Base-by-base conservation (phyloP, 1,284 basidiomycete species). In the Pascua guehoae region DNA sequence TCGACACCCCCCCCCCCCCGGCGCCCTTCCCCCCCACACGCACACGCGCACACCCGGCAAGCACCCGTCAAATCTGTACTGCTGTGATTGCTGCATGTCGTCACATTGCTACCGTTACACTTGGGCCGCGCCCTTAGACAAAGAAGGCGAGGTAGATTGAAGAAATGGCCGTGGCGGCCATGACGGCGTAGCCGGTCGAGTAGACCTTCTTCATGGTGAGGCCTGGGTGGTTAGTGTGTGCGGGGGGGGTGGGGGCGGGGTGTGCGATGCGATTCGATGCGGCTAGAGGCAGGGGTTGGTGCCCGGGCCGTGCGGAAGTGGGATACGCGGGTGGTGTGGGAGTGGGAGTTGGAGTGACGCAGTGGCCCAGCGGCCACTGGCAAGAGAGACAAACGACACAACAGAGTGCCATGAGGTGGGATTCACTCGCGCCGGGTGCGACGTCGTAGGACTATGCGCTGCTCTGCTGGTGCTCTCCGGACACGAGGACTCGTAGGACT, bases 131-230 rank as follows among this genome's bases (percentile, higher is more conserved):
- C 47, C 41, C 42, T 49, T 55, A 55, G 38, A 50, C 54, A 41
- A 50, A 40, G 49, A 63, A 63, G 44, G 48, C 58, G 51, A 60
- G 56, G 62, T 63, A 88, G 58, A 86, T 78, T 24, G 89, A 91
- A 44, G 86, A 82, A 51, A 89, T 71, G 43, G 84, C 88, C n/a
- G 88, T 87, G 36, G 85, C 85, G 47, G 84, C 91, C n/a, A 95
- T 72, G 37, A 94, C 90, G 43, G 84, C 83, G 77, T 95, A 96
- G 2, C 89, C 91, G 24, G 88, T 82, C 16, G 75, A 74, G 77
- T 93, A 94, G 12, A 84, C 86, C 17, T 86, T 86, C 76, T 89
- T 91, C 60, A 95, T 79, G 46, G 81, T 84, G 69, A 91, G 76
- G 77, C 91, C 92, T 95, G 56, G 38, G 17, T 43, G n/a, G 58